A percentile compares a stretch with the other conserved stretches of the same genome.
phyloP scores from a whole-genome alignment of 1,284 basidiomycete species.

The Abortiporus biennis region DNA sequence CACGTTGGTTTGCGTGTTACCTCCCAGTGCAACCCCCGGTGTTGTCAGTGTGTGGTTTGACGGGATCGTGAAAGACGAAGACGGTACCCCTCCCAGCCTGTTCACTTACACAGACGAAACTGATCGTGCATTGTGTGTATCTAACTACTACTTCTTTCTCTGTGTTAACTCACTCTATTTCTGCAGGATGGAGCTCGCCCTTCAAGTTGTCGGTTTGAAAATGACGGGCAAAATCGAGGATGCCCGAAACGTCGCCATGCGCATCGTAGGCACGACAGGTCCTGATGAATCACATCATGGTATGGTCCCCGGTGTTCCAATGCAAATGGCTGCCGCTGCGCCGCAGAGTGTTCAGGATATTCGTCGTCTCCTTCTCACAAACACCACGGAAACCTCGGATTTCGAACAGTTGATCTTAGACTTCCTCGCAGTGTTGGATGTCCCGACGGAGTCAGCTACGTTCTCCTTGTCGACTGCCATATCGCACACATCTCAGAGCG shows the following conservation, averaged over 20 bases:
- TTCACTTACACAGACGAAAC: slow-evolving; percentile 92
- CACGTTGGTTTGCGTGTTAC: slow-evolving; percentile 89
- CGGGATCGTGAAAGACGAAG: slow-evolving; percentile 57
- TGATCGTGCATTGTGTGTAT: slow-evolving; percentile 51
- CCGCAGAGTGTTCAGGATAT: slow-evolving; percentile 39
- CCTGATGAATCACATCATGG: slow-evolving; percentile 35
- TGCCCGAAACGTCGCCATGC: slow-evolving; percentile 86
- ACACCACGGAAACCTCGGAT: slow-evolving; percentile 46
- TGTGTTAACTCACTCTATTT: background rate
- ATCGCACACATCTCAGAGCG: slow-evolving; percentile 58
- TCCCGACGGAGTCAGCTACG: slow-evolving; percentile 34
- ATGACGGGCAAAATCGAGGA: slow-evolving; percentile 96
- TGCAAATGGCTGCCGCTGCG: slow-evolving; percentile 43
- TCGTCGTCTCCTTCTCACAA: slow-evolving; percentile 46
- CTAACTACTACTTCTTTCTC: slow-evolving; percentile 3
- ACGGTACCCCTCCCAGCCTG: slow-evolving; percentile 50
- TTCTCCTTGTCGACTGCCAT: slow-evolving; percentile 43
- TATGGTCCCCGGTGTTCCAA: slow-evolving; percentile 34
- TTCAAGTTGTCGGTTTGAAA: slow-evolving; percentile 92
- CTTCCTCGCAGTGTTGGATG: slow-evolving; percentile 72
- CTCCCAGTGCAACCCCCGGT: slow-evolving; percentile 78
- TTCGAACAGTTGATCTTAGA: slow-evolving; percentile 78
- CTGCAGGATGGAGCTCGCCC: slow-evolving; percentile 86
- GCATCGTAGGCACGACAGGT: slow-evolving; percentile 65
- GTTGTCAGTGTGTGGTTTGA: slow-evolving; percentile 89